Base-by-base conservation (phyloP, 2,329 filamentous ascomycete species). In the Venturia oleaginea region DNA sequence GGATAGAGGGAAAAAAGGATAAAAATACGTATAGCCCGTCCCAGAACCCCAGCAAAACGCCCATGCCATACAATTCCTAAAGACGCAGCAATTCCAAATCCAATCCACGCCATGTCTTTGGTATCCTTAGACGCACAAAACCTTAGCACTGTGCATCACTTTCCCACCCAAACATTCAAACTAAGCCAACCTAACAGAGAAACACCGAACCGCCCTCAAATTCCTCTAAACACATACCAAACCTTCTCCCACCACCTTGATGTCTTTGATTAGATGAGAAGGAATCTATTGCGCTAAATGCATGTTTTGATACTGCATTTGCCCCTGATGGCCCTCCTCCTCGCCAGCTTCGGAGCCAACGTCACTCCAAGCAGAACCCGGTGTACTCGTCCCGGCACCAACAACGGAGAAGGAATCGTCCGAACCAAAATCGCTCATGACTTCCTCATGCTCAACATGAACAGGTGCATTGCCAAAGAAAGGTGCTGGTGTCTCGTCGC, bases 301-400 rank as follows among this genome's bases (percentile, higher is more conserved):
- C 27, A 34, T 32, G n/a, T 57, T 34, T 34, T 57, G 51, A 19
- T 57, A 57, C 30, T 57, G 27, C 27, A 57, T 57, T 8, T 60
- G 59, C 15, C 30, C 34, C 15, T 63, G 62, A 54, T 66, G 40
- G 8, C 65, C 65, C 22, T 60, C 63, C 61, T 77, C 75, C 43
- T 75, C 76, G 65, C 73, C 74, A 54, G 72, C 71, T 59, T 76
- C 75, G 65, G 73, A 76, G 2, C 74, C 75, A 11, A 77, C 71
- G 64, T 77, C 75, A 46, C 74, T 75, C 75, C 75, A 77, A 32
- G 46, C 46, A 30, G 71, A 73, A 17, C 67, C 71, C 11, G 75
- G 75, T 7, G 75, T 77, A 70, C 72, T 71, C 15, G 27, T 34
- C 19, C 51, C 51, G 19, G 72, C 68, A 19, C 75, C 75, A 0